phyloP scores from a whole-genome alignment of 208 protist species.

The Trichomonas tenax region DNA sequence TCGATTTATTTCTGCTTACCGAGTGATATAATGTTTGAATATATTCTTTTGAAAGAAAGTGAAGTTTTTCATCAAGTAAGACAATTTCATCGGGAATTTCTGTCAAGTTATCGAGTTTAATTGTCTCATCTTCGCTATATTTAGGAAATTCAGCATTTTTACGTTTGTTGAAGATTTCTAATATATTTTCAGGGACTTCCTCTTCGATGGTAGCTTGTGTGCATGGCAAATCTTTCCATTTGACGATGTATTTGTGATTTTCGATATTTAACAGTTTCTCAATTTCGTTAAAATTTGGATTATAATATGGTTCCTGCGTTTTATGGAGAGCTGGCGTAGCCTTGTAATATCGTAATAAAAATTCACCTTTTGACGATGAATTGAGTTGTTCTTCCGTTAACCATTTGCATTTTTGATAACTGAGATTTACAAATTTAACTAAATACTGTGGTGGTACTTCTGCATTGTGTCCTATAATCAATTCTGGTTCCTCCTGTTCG shows the following conservation, averaged over 20 bases:
- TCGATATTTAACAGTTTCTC: not conserved
- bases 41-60: not conserved
- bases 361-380: not conserved
- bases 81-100: not conserved
- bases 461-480: not conserved
- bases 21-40: not conserved
- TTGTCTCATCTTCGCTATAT: not conserved
- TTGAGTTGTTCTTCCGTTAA: not conserved
- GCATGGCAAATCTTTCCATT: not conserved
- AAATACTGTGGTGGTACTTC: not conserved
- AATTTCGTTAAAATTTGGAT: not conserved
- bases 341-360: not conserved
- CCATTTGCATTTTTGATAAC: not conserved
- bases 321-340: not conserved
- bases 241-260: not conserved
- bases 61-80: not conserved
- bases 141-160: not conserved
- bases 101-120: not conserved
- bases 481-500: not conserved
- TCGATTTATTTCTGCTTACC: not conserved
- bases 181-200: not conserved
- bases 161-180: not conserved
- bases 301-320: not conserved
- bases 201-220: not conserved
- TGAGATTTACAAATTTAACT: not conserved